Base-by-base conservation (phyloP, 2,329 filamentous ascomycete genomes). In the Diaporthe vaccinii region DNA sequence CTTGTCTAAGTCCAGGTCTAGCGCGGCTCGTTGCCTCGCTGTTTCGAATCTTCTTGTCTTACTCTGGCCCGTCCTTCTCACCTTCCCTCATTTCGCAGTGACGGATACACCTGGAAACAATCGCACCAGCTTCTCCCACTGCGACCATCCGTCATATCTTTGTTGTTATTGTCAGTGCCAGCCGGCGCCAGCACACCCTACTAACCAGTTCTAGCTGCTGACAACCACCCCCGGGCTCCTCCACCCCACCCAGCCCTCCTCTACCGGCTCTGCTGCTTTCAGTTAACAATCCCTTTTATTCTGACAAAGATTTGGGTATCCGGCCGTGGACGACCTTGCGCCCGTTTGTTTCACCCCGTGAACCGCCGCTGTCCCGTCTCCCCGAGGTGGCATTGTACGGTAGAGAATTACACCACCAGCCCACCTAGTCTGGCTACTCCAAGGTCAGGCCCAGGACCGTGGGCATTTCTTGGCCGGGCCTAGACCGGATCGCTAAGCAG, bases 401-500 rank as follows among this genome's bases (percentile, higher is more conserved):
- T 57, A n/a, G 36, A 59, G 49, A n/a, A 14, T 51, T 25, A 25
- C 44, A 39, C n/a, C 39, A 65, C 17, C 58, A 44, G 58, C 58
- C 53, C 58, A 55, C 49, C 65, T 41, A 69, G 65, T 65, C 71
- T 44, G 70, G 34, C 49, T 46, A 44, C 25, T 59, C n/a, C 69
- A 51, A 25, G 59, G 57, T 62, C 67, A 25, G 17, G 57, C 44
- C 73, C 65, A 55, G 65, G 59, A 17, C 49, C 49, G 49, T 57
- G 53, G 17, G 34, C 58, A 58, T 25, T 62, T 65, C 58, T 73
- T 73, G 58, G 71, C 71, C 58, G 71, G 71, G 71, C 58, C 68
- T 73, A 73, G 58, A 61, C 55, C 59, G 46, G 46, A 44, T 51
- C 51, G 49, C 58, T 41, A 12, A 53, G 25, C 69, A 61, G 46